Evolutionary conservation across 2,329 filamentous ascomycete species (phyloP).

Genomic region (Stagonosporopsis cucurbitacearum): DNA sequence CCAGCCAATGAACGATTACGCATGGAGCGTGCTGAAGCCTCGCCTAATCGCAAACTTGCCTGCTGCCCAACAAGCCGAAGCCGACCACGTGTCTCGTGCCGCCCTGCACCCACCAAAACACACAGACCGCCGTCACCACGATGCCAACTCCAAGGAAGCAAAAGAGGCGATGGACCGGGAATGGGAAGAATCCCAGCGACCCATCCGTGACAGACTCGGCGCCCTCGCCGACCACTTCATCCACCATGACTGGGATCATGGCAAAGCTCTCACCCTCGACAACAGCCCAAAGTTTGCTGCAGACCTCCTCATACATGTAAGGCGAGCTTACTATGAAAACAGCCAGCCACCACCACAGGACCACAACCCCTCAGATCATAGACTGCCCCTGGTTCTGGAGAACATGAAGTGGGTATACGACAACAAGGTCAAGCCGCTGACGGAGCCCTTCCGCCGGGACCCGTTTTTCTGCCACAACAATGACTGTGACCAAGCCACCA

Average conservation of each 20-base stretch:
- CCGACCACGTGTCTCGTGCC: conserved; percentile 57
- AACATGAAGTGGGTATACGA: conserved; percentile 90
- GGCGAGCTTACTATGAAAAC: conserved; percentile 69
- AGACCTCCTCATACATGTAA: conserved; percentile 72
- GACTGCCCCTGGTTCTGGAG: conserved; percentile 72
- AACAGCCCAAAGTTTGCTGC: conserved; percentile 73
- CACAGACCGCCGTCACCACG: conserved; percentile 56
- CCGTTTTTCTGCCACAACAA: conserved; percentile 73
- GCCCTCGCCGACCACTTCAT: conserved; percentile 75
- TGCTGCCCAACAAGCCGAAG: conserved; percentile 65
- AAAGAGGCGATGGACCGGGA: conserved; percentile 70
- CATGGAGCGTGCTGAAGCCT: conserved; percentile 73
- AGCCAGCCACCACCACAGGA: conserved; percentile 21
- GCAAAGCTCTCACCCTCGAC: conserved; percentile 67
- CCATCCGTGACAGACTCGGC: conserved; percentile 69
- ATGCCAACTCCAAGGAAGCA: conserved; percentile 57
- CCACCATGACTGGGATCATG: conserved; percentile 67
- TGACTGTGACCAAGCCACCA: conserved; percentile 68
- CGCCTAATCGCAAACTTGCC: conserved; percentile 70
- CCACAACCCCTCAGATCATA: conserved; percentile 33
- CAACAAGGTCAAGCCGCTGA: conserved; percentile 73
- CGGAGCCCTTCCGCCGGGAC: conserved; percentile 71
- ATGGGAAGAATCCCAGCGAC: conserved; percentile 74
- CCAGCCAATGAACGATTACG: conserved; percentile 69
- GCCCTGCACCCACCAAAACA: conserved; percentile 55